Conservation (phyloP, 805 yeast genomes). For the Ascoidea rubescens region DNA sequence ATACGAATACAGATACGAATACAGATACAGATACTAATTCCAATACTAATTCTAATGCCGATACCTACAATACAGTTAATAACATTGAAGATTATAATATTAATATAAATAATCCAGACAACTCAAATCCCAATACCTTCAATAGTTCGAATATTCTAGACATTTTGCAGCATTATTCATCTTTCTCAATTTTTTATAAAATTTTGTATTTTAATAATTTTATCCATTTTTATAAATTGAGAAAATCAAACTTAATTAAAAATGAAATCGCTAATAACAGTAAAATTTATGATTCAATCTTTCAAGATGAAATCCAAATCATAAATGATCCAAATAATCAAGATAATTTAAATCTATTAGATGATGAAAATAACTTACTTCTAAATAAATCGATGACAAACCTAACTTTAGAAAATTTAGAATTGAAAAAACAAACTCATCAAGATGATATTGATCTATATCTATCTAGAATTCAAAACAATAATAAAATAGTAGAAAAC, state of each 20-base stretch:
- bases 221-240: not conserved
- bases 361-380: not conserved
- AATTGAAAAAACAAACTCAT: too few species aligned
- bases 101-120: conserved; percentile 3
- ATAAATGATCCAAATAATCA: not conserved
- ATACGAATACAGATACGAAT: too few species aligned
- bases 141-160: not conserved
- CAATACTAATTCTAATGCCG: too few species aligned
- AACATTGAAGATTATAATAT: not conserved
- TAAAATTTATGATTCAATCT: not conserved
- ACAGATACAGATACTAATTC: too few species aligned
- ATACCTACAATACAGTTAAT: not conserved
- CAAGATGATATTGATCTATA: too few species aligned
- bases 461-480: not conserved
- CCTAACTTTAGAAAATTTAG: not conserved
- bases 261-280: not conserved
- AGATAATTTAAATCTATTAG: not conserved
- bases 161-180: conserved; percentile 1
- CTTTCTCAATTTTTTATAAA: conserved; percentile 10
- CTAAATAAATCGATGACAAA: not conserved
- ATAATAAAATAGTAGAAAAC: not conserved
- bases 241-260: not conserved
- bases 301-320: not conserved
- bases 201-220: conserved; percentile 10
- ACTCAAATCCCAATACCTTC: conserved; percentile 5